Conservation (phyloP, 306 rosid genomes). For the Styphnolobium japonicum region DNA sequence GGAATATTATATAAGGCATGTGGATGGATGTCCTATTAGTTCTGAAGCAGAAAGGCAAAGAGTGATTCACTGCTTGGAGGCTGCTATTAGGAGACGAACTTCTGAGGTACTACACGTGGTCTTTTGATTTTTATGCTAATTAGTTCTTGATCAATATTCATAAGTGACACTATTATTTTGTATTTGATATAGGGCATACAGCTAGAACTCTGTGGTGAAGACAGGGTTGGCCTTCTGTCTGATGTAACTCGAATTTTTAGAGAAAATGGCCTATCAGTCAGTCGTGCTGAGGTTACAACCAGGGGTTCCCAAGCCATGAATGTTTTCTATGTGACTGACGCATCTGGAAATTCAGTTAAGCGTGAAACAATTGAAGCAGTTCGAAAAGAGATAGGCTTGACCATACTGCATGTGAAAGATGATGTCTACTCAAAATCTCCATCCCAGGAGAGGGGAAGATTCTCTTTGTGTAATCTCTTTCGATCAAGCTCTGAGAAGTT, state of each 20-base stretch:
- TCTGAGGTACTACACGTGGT: conserved; percentile 56
- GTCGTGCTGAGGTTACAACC: conserved; percentile 88
- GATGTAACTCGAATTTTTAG: conserved; percentile 95
- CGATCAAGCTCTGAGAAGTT: conserved; percentile 84
- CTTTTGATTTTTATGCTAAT: neutral
- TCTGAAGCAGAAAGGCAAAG: conserved; percentile 95
- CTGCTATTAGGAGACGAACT: conserved; percentile 82
- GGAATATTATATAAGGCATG: conserved; percentile 92
- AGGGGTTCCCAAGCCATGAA: conserved; percentile 78
- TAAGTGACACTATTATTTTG: conserved; percentile 7
- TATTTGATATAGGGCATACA: conserved; percentile 69
- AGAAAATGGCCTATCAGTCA: conserved; percentile 91
- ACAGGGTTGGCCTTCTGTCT: conserved; percentile 83
- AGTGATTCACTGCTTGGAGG: conserved; percentile 92
- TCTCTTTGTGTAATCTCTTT: conserved; percentile 70
- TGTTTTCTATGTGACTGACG: conserved; percentile 82
- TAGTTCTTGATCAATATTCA: neutral
- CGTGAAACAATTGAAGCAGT: conserved; percentile 87
- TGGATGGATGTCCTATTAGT: conserved; percentile 81
- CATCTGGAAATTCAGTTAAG: conserved; percentile 75
- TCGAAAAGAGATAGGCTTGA: conserved; percentile 75
- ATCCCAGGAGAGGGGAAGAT: conserved; percentile 52
- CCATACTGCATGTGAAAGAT: conserved; percentile 65
- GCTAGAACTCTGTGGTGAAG: conserved; percentile 84
- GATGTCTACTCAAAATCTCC: conserved; percentile 54